These are phyloP conservation scores for Juglanconis sp. DNA, from an alignment of 2,329 filamentous ascomycete genomes.

Conservation along the genomic window DNA sequence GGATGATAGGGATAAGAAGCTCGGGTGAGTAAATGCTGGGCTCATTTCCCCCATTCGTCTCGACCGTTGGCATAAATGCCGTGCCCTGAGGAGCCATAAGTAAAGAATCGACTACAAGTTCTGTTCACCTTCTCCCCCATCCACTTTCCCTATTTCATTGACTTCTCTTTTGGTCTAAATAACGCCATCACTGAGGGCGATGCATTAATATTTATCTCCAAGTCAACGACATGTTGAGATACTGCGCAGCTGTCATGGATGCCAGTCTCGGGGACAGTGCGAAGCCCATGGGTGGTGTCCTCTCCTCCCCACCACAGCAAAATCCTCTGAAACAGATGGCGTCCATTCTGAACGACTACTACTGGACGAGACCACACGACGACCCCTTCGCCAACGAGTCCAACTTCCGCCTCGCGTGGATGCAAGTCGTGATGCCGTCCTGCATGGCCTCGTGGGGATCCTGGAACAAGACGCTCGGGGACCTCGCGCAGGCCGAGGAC, in stretches of 20 bases:
- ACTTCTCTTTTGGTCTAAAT: neutral
- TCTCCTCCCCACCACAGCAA: neutral
- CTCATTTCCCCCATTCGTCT: neutral
- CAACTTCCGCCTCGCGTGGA: neutral
- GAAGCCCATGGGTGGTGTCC: neutral
- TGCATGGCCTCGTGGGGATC: neutral
- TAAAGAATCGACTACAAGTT: neutral
- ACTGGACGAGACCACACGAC: neutral
- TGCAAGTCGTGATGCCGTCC: neutral
- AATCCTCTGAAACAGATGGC: neutral
- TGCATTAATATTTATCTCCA: neutral
- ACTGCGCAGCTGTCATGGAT: neutral
- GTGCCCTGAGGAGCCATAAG: neutral
- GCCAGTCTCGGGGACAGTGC: neutral
- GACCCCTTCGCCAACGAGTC: neutral
- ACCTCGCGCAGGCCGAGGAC: neutral
- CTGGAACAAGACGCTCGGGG: neutral
- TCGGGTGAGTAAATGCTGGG: neutral
- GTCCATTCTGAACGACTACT: neutral
- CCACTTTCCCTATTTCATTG: neutral
- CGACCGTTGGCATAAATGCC: too few relatives aligned
- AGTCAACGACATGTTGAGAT: neutral
- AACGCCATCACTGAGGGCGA: neutral
- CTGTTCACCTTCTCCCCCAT: neutral
- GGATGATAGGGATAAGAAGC: neutral